A percentile compares a stretch with the other conserved stretches of the same genome.
These are phyloP conservation scores for Suillus clintonianus DNA, from an alignment of 768 basidiomycete genomes.

Conservation along the genomic window DNA sequence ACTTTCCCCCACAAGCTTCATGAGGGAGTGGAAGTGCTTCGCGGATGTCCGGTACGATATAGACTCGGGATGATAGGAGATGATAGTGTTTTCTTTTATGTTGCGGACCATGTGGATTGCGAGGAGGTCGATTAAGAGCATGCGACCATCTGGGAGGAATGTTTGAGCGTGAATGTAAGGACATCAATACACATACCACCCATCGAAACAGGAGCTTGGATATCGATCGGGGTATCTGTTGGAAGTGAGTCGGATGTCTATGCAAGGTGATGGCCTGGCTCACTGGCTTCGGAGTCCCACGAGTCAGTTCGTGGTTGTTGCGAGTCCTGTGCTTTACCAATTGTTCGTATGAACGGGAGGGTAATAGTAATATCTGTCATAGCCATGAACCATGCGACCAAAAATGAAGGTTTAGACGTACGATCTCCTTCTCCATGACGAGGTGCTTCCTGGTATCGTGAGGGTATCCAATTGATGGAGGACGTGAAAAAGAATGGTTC, in stretches of 20 bases:
- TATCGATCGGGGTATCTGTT: neutral
- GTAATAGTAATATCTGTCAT: conserved; percentile 3
- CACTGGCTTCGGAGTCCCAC: no score
- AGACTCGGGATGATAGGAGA: conserved; percentile 5
- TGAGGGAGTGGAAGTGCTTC: conserved; percentile 9
- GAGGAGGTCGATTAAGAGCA: conserved; percentile 1
- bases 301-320: conserved; percentile 10
- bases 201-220: conserved; percentile 1
- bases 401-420: conserved; percentile 16
- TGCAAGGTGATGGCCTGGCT: neutral
- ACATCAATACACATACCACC: neutral
- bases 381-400: conserved; percentile 3
- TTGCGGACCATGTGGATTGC: conserved; percentile 4
- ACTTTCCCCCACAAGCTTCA: conserved; percentile 8
- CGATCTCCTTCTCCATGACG: conserved; percentile 29
- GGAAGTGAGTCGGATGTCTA: neutral
- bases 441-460: conserved; percentile 31
- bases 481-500: conserved; percentile 38
- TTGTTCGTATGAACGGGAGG: neutral
- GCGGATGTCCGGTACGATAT: conserved; percentile 2
- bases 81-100: neutral
- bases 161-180: neutral
- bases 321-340: neutral
- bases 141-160: neutral
- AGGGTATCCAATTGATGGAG: conserved; percentile 33